A percentile compares a stretch with the other conserved stretches of the same genome.
phyloP scores from a whole-genome alignment of 2,329 filamentous ascomycete genomes.

The Coniella vitis region DNA sequence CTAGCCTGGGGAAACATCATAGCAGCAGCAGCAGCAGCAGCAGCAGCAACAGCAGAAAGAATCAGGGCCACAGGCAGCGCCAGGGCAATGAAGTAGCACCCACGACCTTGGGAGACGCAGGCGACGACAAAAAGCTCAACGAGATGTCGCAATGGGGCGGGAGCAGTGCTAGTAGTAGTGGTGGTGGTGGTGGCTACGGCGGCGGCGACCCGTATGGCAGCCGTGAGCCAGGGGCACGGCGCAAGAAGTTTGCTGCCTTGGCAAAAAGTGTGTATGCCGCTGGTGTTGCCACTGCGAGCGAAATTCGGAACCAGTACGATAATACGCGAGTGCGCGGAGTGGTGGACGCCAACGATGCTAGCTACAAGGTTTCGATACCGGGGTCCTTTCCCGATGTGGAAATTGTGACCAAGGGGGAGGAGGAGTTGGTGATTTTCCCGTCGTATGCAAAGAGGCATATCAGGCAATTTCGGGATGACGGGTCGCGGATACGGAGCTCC shows the following conservation, averaged over 20 bases:
- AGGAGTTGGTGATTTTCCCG: slow-evolving; percentile 92
- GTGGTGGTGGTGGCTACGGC: slow-evolving; percentile 26
- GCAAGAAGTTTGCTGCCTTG: slow-evolving; percentile 68
- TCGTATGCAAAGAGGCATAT: slow-evolving; percentile 78
- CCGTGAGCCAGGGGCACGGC: slow-evolving; percentile 61
- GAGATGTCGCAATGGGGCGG: slow-evolving; percentile 18
- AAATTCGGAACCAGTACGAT: slow-evolving; percentile 53
- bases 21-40: slow-evolving; percentile 18
- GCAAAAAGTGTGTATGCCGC: slow-evolving; percentile 51
- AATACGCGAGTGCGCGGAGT: slow-evolving; percentile 39
- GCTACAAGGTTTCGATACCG: slow-evolving; percentile 49
- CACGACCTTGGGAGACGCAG: slow-evolving; percentile 11
- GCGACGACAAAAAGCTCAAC: slow-evolving; percentile 13
- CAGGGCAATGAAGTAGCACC: slow-evolving; percentile 3
- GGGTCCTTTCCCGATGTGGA: slow-evolving; percentile 78
- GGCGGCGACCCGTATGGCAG: slow-evolving; percentile 23
- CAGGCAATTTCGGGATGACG: slow-evolving; percentile 51
- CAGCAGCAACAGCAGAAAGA: slow-evolving; percentile 24
- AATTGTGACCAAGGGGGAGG: slow-evolving; percentile 71
- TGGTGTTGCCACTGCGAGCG: slow-evolving; percentile 49
- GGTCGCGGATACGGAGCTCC: slow-evolving; percentile 18
- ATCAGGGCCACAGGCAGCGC: neutral
- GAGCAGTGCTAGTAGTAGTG: slow-evolving; percentile 7
- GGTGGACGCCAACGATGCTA: slow-evolving; percentile 25
- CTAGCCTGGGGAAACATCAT: neutral